These are phyloP conservation scores for Wickerhamomyces xylosicus DNA, from an alignment of 805 yeast species.

Conservation along the genomic window DNA sequence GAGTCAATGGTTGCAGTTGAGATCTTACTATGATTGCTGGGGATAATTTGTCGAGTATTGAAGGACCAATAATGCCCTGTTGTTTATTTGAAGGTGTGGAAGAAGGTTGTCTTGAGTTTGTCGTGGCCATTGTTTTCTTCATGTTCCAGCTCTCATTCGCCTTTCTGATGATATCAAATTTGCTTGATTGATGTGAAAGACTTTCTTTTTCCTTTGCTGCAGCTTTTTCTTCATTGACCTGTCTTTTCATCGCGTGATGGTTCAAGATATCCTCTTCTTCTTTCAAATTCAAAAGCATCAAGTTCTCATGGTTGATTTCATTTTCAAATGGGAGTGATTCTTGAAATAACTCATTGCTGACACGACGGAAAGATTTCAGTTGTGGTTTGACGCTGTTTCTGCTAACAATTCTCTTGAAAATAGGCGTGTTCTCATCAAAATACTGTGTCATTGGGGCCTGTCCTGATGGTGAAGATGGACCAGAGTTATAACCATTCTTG, in stretches of 20 bases:
- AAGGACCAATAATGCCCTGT: too few species aligned
- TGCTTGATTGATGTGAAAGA: too few species aligned
- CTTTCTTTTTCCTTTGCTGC: slow-evolving; percentile 2
- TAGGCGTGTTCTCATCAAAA: slow-evolving; percentile 14
- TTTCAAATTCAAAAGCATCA: slow-evolving; percentile 14
- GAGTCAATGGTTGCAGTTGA: neutral
- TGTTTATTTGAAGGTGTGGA: too few species aligned
- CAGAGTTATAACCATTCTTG: slow-evolving; percentile 3
- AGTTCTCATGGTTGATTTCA: slow-evolving; percentile 19
- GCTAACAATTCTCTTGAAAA: slow-evolving; percentile 18
- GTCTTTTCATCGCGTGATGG: neutral
- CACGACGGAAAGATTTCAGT: slow-evolving; percentile 17
- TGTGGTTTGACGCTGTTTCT: slow-evolving; percentile 18
- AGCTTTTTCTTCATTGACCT: slow-evolving; percentile 1
- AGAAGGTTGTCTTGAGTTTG: too few species aligned
- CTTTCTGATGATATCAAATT: slow-evolving; percentile 17
- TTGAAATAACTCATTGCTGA: slow-evolving; percentile 15
- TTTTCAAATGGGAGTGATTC: slow-evolving; percentile 17
- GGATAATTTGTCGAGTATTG: neutral
- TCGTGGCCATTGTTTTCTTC: slow-evolving; percentile 9
- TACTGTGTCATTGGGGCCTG: neutral
- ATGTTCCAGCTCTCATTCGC: slow-evolving; percentile 21
- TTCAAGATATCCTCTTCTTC: slow-evolving; percentile 12
- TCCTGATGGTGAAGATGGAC: slow-evolving; percentile 1
- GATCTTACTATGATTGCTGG: neutral